Base-by-base conservation (phyloP, 345 rosid genomes). In the Lumnitzera littorea region DNA sequence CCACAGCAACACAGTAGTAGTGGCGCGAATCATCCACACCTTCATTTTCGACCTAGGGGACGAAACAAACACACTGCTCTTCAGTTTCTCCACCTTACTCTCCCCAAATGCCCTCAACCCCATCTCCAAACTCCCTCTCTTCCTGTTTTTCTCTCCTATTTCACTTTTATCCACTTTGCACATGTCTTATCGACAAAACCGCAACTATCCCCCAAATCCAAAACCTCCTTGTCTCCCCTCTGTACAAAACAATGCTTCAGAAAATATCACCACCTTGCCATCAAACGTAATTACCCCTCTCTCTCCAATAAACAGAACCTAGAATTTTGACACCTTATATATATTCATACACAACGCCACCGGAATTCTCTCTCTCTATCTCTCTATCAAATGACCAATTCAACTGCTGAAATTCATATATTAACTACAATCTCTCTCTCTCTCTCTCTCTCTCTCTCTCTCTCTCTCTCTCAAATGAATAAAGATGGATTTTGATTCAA, bases 21-120 rank as follows among this genome's bases (percentile, higher is more conserved):
- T 80, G 62, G 95, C 99, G 4, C 99, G 79, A 60, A 95, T 82
- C 91, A 88, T 78, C 99, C 99, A 95, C 65, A 95, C 62, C 78
- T 92, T 95, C 89, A 76, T 82, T 58, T 80, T 80, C 56, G 72
- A 68, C 56, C 62, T 60, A 5, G 62, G 57, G 0, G 70, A 55
- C 25, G 62, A 58, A n/a, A 61, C 64, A 55, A 62, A 15, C 50
- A 68, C 46, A 2, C 96, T 79, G 68, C 76, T 74, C 81, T 74
- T 82, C 13, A 84, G 64, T 76, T 85, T 84, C 68, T 83, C 91
- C 24, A 68, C 65, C 71, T 73, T 63, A 50, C 61, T 71, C 50
- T 64, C 78, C 47, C 77, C 83, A 48, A 72, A 75, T 57, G 64
- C 66, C 67, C 65, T 75, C 56, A 84, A 53, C 50, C 71, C 68